phyloP scores from a whole-genome alignment of 2,329 filamentous ascomycete genomes.

The Apiospora hydei region DNA sequence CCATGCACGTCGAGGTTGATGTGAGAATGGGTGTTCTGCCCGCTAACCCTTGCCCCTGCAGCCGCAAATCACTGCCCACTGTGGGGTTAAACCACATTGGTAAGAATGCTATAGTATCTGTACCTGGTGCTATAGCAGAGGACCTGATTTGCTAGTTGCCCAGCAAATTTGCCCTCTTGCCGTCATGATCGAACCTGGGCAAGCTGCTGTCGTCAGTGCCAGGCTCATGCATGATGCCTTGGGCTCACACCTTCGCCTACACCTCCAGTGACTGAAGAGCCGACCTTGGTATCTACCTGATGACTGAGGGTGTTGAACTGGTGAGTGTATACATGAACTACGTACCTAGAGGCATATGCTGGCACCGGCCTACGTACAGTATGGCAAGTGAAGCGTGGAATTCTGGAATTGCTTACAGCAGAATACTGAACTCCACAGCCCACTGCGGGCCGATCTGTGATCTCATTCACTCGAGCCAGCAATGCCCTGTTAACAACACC shows the following conservation, averaged over 20 bases:
- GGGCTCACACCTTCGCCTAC: background rate
- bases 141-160: background rate
- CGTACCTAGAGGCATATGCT: background rate
- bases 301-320: background rate
- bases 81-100: conserved; percentile 15
- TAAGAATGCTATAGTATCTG: conserved; percentile 5
- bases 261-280: background rate
- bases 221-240: background rate
- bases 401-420: too few species aligned
- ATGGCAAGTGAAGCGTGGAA: background rate
- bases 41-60: conserved; percentile 7
- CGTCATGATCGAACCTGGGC: background rate
- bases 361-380: background rate
- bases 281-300: background rate
- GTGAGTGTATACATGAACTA: background rate
- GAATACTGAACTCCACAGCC: background rate
- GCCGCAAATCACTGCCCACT: conserved; percentile 17
- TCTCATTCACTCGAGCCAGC: conserved; percentile 19
- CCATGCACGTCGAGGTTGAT: background rate
- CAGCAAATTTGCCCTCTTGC: conserved; percentile 17
- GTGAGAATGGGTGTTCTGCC: background rate
- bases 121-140: conserved; percentile 2
- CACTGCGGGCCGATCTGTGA: conserved; percentile 15
- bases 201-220: background rate
- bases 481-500: background rate